These are phyloP conservation scores for Stagonosporopsis chrysanthemi DNA, from an alignment of 2,329 filamentous ascomycete species.

Conservation along the genomic window DNA sequence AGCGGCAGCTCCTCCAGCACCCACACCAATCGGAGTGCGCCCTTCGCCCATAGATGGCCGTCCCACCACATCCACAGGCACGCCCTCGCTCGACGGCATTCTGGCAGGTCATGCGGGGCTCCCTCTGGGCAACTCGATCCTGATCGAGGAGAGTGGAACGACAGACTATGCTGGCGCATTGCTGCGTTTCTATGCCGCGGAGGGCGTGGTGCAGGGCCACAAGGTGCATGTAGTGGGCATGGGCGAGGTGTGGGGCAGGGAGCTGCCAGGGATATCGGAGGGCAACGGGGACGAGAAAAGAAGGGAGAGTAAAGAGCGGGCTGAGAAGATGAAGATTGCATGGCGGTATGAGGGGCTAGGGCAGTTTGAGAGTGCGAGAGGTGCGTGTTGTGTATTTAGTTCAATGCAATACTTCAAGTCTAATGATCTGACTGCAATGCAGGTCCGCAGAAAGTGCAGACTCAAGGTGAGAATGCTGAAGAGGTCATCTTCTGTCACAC, in stretches of 20 bases:
- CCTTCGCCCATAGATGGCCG: constrained; percentile 90
- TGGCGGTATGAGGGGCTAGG: constrained; percentile 93
- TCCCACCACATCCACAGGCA: constrained; percentile 89
- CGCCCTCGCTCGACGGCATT: constrained; percentile 81
- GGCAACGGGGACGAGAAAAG: constrained; percentile 46
- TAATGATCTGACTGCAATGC: constrained; percentile 25
- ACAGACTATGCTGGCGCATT: constrained; percentile 91
- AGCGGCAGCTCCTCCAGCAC: constrained; percentile 23
- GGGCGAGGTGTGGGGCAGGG: constrained; percentile 79
- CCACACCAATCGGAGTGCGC: constrained; percentile 63
- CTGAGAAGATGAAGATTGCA: constrained; percentile 92
- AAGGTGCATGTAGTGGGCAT: constrained; percentile 84
- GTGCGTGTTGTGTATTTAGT: constrained; percentile 57
- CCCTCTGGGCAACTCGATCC: constrained; percentile 77
- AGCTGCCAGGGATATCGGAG: constrained; percentile 76
- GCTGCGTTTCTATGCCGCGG: constrained; percentile 87
- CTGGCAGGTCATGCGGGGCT: constrained; percentile 88
- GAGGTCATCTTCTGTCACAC: constrained; percentile 57
- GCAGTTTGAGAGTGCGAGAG: constrained; percentile 71
- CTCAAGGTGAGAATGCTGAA: constrained; percentile 58
- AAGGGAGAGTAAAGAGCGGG: constrained; percentile 44
- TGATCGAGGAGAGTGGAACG: constrained; percentile 88
- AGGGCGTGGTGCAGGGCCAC: constrained; percentile 91
- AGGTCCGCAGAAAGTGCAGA: constrained; percentile 25
- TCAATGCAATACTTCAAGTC: constrained; percentile 20